These are phyloP conservation scores for Epichloe bromicola DNA, from an alignment of 2,329 filamentous ascomycete species.

Conservation along the genomic window DNA sequence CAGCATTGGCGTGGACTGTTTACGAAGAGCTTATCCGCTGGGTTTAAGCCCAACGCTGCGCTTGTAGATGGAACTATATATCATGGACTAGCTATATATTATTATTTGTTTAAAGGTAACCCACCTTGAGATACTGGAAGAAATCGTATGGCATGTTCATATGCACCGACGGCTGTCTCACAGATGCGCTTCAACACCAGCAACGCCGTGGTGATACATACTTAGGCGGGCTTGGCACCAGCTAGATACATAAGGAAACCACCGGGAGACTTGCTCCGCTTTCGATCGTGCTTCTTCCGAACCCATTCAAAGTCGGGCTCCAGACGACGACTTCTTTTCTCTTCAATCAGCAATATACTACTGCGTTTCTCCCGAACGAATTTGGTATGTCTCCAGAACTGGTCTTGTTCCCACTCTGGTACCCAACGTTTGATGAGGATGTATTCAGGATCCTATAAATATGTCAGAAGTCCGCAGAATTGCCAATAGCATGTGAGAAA, in stretches of 20 bases:
- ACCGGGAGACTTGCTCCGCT: slow-evolving; percentile 40
- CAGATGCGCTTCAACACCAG: too few species aligned
- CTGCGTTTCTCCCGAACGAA: slow-evolving; percentile 44
- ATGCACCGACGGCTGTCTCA: too few species aligned
- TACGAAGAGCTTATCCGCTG: slow-evolving; percentile 86
- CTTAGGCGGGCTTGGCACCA: slow-evolving; percentile 22
- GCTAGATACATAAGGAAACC: slow-evolving; percentile 44
- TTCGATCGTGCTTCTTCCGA: slow-evolving; percentile 41
- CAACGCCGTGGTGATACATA: not conserved
- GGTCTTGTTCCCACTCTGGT: slow-evolving; percentile 55
- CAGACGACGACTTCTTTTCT: slow-evolving; percentile 27
- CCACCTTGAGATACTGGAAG: too few species aligned
- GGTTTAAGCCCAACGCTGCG: not conserved
- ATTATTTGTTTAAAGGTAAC: too few species aligned
- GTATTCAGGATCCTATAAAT: slow-evolving; percentile 48
- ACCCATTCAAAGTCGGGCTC: slow-evolving; percentile 42
- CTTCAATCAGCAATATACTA: slow-evolving; percentile 36
- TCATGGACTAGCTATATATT: too few species aligned
- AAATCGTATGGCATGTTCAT: too few species aligned
- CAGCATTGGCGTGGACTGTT: slow-evolving; percentile 91
- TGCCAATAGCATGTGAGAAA: too few species aligned
- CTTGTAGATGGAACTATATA: too few species aligned
- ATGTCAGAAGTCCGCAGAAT: not conserved
- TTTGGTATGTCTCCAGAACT: slow-evolving; percentile 59
- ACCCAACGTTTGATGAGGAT: slow-evolving; percentile 64